phyloP scores from a whole-genome alignment of 2,329 filamentous ascomycete genomes.

The Fusarium ramigenum region DNA sequence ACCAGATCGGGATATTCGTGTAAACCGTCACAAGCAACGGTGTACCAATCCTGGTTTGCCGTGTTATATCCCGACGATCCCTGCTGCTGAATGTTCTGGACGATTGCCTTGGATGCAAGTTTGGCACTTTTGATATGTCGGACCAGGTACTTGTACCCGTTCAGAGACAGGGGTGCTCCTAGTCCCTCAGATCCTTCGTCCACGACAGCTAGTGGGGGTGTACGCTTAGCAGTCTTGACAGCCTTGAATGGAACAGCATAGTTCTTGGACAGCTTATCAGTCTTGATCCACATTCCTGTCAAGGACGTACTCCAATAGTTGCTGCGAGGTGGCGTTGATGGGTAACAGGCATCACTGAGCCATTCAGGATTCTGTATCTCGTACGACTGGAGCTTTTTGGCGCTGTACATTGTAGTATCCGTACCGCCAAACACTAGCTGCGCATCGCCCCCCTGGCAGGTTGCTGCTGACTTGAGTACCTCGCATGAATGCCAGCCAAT shows the following conservation, averaged over 20 bases:
- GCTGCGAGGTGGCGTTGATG: constrained; percentile 2
- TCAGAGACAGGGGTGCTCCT: constrained; percentile 10
- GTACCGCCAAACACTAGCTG: not conserved
- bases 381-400: not conserved
- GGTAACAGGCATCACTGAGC: constrained; percentile 16
- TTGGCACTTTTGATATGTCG: not conserved
- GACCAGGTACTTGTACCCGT: constrained; percentile 7
- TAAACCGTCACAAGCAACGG: not conserved
- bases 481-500: constrained; percentile 2
- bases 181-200: constrained; percentile 19
- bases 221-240: not conserved
- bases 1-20: not conserved
- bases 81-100: not conserved
- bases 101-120: not conserved
- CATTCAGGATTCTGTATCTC: constrained; percentile 9
- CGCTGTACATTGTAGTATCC: not conserved
- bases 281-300: constrained; percentile 7
- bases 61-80: not conserved
- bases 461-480: not conserved
- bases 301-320: constrained; percentile 11
- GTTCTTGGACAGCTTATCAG: not conserved
- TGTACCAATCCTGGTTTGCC: not conserved
- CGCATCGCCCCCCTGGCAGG: not conserved
- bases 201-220: constrained; percentile 11
- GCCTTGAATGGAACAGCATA: constrained; percentile 6